These are phyloP conservation scores for Saturnispora bothae DNA, from an alignment of 805 yeast species.

Conservation along the genomic window DNA sequence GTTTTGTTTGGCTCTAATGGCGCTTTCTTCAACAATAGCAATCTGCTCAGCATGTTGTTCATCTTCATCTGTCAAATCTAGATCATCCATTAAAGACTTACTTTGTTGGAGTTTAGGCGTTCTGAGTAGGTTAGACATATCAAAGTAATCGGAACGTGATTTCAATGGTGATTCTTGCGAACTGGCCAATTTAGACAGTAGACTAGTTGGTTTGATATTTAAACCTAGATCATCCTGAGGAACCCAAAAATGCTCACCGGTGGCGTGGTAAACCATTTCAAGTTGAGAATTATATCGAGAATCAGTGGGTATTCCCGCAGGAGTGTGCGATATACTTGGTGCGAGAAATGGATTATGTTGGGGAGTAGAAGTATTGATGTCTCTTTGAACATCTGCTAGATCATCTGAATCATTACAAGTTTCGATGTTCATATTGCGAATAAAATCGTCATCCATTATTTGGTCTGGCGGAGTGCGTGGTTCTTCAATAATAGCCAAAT, in stretches of 20 bases:
- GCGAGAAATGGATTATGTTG: conserved; percentile 20
- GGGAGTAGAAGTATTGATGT: conserved; percentile 11
- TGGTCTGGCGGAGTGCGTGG: conserved; percentile 31
- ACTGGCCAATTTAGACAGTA: background rate
- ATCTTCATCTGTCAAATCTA: conserved; percentile 6
- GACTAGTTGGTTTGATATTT: conserved; percentile 29
- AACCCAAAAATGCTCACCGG: conserved; percentile 29
- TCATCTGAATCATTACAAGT: conserved; percentile 13
- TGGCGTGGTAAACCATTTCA: conserved; percentile 32
- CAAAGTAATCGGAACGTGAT: background rate
- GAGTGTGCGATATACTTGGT: conserved; percentile 3
- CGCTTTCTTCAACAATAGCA: background rate
- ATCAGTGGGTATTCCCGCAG: background rate
- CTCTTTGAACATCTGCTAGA: conserved; percentile 15
- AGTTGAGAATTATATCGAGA: conserved; percentile 27
- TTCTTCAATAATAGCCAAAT: conserved; percentile 3
- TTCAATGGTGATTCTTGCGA: conserved; percentile 2
- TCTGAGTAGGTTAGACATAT: conserved; percentile 2
- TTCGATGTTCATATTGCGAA: conserved; percentile 20
- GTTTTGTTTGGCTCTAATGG: background rate
- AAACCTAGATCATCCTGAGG: conserved; percentile 25
- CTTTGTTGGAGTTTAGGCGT: conserved; percentile 9
- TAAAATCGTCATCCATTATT: conserved; percentile 25
- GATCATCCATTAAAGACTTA: conserved; percentile 1
- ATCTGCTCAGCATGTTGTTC: background rate